Evolutionary conservation across 1,284 basidiomycete genomes (phyloP).

Genomic region (Papiliotrema laurentii): DNA sequence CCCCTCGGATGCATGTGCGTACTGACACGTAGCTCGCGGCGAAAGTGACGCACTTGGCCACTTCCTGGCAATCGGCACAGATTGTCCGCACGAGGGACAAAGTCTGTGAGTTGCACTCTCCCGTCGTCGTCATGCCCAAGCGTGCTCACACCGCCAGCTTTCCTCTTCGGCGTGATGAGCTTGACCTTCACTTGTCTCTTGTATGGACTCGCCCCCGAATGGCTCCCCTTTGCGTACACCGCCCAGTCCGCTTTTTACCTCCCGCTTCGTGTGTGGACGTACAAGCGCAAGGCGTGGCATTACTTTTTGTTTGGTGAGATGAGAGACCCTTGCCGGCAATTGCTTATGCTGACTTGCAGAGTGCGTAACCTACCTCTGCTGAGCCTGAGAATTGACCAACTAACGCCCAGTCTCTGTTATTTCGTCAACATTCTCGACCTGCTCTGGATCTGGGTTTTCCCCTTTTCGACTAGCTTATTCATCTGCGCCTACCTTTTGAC

Average conservation of each 20-base stretch:
- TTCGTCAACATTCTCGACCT: constrained; percentile 82
- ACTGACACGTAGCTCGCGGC: constrained; percentile 24
- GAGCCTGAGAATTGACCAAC: background rate
- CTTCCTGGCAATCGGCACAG: constrained; percentile 82
- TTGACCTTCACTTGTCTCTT: constrained; percentile 75
- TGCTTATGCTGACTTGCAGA: constrained; percentile 9
- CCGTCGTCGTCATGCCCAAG: background rate
- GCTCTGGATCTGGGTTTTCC: constrained; percentile 78
- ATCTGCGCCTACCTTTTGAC: constrained; percentile 83
- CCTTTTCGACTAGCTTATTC: constrained; percentile 67
- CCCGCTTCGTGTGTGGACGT: constrained; percentile 70
- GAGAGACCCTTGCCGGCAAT: background rate
- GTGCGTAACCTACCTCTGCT: constrained; percentile 5
- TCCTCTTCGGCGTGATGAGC: constrained; percentile 86
- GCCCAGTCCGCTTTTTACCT: constrained; percentile 69
- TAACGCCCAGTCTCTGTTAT: constrained; percentile 63
- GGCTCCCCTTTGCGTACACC: constrained; percentile 56
- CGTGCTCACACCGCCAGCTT: constrained; percentile 51
- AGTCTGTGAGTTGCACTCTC: constrained; percentile 41
- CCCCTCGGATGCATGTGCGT: background rate
- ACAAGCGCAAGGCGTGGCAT: constrained; percentile 82
- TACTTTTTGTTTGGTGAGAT: constrained; percentile 81
- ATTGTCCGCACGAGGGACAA: constrained; percentile 87
- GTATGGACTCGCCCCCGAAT: constrained; percentile 78
- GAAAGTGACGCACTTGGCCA: constrained; percentile 66